Percentiles rank a stretch among this genome's conserved stretches.
phyloP scores from a whole-genome alignment of 306 rosid genomes.

The Lathyrus oleraceus region DNA sequence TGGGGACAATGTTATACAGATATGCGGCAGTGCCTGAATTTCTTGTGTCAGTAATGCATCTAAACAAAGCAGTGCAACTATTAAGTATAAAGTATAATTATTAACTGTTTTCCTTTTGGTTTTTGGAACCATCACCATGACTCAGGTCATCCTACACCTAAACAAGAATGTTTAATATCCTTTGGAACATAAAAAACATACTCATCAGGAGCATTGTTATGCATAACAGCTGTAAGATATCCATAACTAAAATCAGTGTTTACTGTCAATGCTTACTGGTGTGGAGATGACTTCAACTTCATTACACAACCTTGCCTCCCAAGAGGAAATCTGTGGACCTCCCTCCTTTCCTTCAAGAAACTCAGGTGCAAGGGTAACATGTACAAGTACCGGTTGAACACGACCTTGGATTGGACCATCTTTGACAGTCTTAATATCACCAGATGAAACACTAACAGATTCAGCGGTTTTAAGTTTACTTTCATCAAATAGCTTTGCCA shows the following conservation, averaged over 20 bases:
- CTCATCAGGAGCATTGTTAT: slow-evolving; percentile 19
- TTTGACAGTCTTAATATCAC: slow-evolving; percentile 23
- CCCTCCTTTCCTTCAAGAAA: slow-evolving; percentile 40
- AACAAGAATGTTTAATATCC: slow-evolving; percentile 16
- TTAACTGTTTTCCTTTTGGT: slow-evolving; percentile 2
- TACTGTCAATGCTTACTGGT: slow-evolving; percentile 43
- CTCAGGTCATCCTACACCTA: slow-evolving; percentile 13
- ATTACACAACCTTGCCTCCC: slow-evolving; percentile 28
- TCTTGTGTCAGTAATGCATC: slow-evolving; percentile 6
- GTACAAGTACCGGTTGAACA: slow-evolving; percentile 21
- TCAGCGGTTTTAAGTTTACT: slow-evolving; percentile 23
- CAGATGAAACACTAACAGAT: slow-evolving; percentile 31
- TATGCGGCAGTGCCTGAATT: not conserved
- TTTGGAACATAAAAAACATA: slow-evolving; percentile 15
- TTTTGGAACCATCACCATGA: not conserved
- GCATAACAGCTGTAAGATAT: slow-evolving; percentile 14
- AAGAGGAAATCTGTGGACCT: slow-evolving; percentile 24
- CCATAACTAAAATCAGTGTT: not conserved
- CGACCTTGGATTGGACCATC: slow-evolving; percentile 27
- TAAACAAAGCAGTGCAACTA: not conserved
- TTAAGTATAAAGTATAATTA: not conserved
- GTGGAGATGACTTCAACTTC: slow-evolving; percentile 35
- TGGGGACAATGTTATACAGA: slow-evolving; percentile 13
- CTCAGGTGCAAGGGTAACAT: slow-evolving; percentile 14
- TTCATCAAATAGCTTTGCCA: slow-evolving; percentile 12